Percentiles rank a stretch among this genome's conserved stretches.
These are phyloP conservation scores for Arthrobotrys sphaeroides DNA, from an alignment of 2,329 filamentous ascomycete genomes.

Conservation along the genomic window DNA sequence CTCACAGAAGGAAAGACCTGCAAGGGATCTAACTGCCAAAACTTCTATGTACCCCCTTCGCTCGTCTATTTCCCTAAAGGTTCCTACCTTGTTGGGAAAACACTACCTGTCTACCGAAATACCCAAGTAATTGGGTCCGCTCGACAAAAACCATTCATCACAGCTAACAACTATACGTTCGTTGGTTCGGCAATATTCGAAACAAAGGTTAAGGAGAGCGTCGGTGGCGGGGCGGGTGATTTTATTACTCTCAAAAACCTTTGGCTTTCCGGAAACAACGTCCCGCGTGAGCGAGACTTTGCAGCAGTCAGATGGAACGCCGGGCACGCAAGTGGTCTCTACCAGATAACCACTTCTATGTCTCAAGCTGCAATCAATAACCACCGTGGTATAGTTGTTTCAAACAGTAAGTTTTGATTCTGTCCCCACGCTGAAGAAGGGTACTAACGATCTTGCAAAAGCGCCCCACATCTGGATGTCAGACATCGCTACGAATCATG, in stretches of 20 bases:
- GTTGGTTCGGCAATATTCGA: conserved; percentile 14
- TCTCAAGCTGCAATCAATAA: background rate
- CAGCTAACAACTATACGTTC: background rate
- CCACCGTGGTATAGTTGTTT: conserved; percentile 21
- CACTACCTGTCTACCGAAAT: conserved; percentile 17
- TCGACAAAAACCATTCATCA: background rate
- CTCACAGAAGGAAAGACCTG: conserved; percentile 10
- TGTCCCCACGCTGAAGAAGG: background rate
- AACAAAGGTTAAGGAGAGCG: conserved; percentile 4
- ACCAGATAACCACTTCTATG: conserved; percentile 2
- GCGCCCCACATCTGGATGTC: conserved; percentile 19
- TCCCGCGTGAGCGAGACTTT: background rate
- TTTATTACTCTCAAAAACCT: conserved; percentile 10
- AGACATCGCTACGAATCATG: background rate
- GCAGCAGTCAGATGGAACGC: conserved; percentile 27
- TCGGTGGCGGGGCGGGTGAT: background rate
- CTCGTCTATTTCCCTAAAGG: conserved; percentile 27
- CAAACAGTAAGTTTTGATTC: background rate
- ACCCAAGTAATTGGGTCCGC: conserved; percentile 3
- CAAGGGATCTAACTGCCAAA: background rate
- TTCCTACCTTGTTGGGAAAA: conserved; percentile 2
- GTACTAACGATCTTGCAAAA: background rate
- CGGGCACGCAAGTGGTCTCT: conserved; percentile 9
- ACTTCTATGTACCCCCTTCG: conserved; percentile 23
- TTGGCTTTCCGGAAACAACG: background rate